These are phyloP conservation scores for Nemania abortiva DNA, from an alignment of 2,329 filamentous ascomycete species.

Conservation along the genomic window DNA sequence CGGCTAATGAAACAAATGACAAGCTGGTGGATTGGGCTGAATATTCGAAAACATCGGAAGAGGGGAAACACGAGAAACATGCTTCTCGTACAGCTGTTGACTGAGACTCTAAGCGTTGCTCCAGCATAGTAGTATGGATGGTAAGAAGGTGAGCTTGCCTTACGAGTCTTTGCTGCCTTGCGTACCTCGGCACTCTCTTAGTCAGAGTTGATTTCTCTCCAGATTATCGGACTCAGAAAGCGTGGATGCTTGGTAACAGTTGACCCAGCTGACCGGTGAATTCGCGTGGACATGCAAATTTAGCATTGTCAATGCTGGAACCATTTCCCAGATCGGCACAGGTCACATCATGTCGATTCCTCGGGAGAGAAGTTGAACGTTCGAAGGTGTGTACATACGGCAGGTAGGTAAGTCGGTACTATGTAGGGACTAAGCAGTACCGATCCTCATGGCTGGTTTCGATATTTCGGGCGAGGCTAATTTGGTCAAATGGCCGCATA, in stretches of 20 bases:
- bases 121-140: not conserved
- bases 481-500: slow-evolving; percentile 20
- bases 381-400: not conserved
- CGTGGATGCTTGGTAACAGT: not conserved
- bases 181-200: not conserved
- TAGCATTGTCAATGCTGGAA: slow-evolving; percentile 10
- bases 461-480: slow-evolving; percentile 39
- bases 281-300: not conserved
- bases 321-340: slow-evolving; percentile 14
- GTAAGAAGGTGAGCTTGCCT: not conserved
- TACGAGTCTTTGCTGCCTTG: not conserved
- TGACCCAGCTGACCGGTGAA: slow-evolving; percentile 3
- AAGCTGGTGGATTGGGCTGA: not conserved
- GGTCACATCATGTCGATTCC: slow-evolving; percentile 4
- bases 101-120: slow-evolving; percentile 1
- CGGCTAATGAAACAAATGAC: not conserved
- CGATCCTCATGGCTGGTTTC: slow-evolving; percentile 12
- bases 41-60: not conserved
- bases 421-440: slow-evolving; percentile 19
- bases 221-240: not conserved
- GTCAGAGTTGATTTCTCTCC: not conserved
- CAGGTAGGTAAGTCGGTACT: not conserved
- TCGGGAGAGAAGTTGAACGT: not conserved
- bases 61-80: not conserved
- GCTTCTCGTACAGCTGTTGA: slow-evolving; percentile 14